phyloP scores from a whole-genome alignment of 495 filamentous ascomycete genomes.

The Neurospora tetrasperma region DNA sequence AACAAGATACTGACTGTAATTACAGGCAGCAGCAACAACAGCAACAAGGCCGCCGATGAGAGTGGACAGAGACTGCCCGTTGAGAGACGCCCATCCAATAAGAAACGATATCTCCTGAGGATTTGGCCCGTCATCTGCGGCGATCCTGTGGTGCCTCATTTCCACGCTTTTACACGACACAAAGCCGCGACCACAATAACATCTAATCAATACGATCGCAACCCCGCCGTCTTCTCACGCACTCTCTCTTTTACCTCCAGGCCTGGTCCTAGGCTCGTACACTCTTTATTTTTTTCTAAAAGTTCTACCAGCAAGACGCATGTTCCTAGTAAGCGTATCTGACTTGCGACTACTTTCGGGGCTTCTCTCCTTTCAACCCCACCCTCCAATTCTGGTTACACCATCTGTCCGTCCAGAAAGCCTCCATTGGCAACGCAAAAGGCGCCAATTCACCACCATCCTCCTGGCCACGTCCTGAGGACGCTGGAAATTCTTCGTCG shows the following conservation, averaged over 20 bases:
- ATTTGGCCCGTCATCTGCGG: neutral
- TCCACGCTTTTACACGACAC: neutral
- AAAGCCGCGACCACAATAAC: neutral
- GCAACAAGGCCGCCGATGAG: neutral
- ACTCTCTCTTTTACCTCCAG: neutral
- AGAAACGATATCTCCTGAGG: neutral
- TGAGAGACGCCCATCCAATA: neutral
- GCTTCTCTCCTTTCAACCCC: neutral
- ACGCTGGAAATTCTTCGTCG: slow-evolving; percentile 15
- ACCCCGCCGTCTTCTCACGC: neutral
- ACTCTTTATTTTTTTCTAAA: neutral
- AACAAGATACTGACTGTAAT: neutral
- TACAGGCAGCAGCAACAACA: neutral
- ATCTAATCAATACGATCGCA: neutral
- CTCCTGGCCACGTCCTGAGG: slow-evolving; percentile 22
- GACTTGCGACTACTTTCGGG: neutral
- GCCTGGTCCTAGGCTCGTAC: neutral
- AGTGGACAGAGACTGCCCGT: neutral
- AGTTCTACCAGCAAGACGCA: neutral
- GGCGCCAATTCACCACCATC: neutral
- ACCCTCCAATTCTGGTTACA: neutral
- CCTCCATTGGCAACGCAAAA: neutral
- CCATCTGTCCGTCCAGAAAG: neutral
- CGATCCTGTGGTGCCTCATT: slow-evolving; percentile 1
- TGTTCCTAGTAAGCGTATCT: neutral